Evolutionary conservation across 164 flowering plant species (phyloP), one percentile per base, ranked within the genome.

Genomic region (Dillenia turbinata): DNA sequence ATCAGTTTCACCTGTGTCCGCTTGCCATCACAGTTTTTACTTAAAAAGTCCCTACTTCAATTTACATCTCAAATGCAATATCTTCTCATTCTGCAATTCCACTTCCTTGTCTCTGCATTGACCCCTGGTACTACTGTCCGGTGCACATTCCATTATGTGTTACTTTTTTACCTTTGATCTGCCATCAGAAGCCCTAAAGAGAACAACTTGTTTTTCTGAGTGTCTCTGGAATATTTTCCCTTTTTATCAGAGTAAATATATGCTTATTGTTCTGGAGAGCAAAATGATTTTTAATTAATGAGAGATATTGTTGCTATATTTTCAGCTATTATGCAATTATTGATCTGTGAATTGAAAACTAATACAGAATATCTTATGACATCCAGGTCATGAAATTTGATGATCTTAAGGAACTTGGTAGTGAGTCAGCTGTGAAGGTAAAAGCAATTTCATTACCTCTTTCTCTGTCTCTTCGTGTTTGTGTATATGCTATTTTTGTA

Each of bases 351-450:
- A 40, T 44, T 6, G 26, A 45, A 7, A 52, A 57, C 45, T 65
- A 47, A 60, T 50, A 49, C 49, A 43, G 47, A 5, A 26, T 26
- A 43, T 48, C 26, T 47, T 17, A 5, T 40, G 22, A 44, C 46
- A 51, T 63, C 33, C 75, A 93, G 99, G 99, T 94, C 16, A 94
- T 94, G 99, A 94, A 94, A 75, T 94, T 91, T 78, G 97, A 91
- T 24, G 99, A 94, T 81, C 82, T 94, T 12, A 94, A 94, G 78
- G 97, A 89, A 71, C 81, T 84, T 56, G 94, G 96, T 12, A 83
- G 71, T 66, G 99, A 94, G 72, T 0, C 87, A 14, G 96, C 99
- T 54, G 93, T 89, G n/a, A 94, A 94, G 99, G 99, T 94, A 82
- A 19, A 15, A 53, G 2, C 47, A 19, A 19, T 19, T 19, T 19